Percentiles rank a stretch among this genome's conserved stretches.
These are phyloP conservation scores for Clavaria fumosa DNA, from an alignment of 768 basidiomycete genomes.

Conservation along the genomic window DNA sequence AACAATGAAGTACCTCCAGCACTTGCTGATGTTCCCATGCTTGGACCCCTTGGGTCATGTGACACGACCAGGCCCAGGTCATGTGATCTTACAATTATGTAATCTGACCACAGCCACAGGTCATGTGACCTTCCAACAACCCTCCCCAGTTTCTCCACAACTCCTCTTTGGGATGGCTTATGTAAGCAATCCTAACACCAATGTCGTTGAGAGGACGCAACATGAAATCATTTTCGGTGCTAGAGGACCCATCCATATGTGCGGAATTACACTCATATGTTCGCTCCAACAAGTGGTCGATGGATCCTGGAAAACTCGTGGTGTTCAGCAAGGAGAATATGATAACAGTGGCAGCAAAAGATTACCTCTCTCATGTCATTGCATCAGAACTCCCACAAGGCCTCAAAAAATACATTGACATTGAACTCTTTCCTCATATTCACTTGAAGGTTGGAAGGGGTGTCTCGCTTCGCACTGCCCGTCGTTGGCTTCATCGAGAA, in stretches of 20 bases:
- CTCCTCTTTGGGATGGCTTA: too few species aligned
- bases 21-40: too few species aligned
- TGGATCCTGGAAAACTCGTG: constrained; percentile 13
- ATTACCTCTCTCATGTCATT: constrained; percentile 11
- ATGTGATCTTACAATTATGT: too few species aligned
- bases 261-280: constrained; percentile 8
- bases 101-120: too few species aligned
- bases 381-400: constrained; percentile 15
- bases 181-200: too few species aligned
- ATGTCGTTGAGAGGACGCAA: constrained; percentile 9
- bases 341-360: constrained; percentile 9
- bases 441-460: constrained; percentile 11
- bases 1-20: too few species aligned
- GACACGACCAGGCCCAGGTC: too few species aligned
- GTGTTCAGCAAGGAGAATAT: constrained; percentile 11
- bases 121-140: too few species aligned
- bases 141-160: too few species aligned
- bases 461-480: constrained; percentile 14
- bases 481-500: constrained; percentile 13
- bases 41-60: too few species aligned
- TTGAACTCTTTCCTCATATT: constrained; percentile 13
- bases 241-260: constrained; percentile 9
- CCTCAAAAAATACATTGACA: constrained; percentile 14
- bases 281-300: constrained; percentile 16
- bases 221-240: constrained; percentile 10